These are phyloP conservation scores for Incumbomyces delicatus DNA, from an alignment of 2,329 filamentous ascomycete species.

Conservation along the genomic window DNA sequence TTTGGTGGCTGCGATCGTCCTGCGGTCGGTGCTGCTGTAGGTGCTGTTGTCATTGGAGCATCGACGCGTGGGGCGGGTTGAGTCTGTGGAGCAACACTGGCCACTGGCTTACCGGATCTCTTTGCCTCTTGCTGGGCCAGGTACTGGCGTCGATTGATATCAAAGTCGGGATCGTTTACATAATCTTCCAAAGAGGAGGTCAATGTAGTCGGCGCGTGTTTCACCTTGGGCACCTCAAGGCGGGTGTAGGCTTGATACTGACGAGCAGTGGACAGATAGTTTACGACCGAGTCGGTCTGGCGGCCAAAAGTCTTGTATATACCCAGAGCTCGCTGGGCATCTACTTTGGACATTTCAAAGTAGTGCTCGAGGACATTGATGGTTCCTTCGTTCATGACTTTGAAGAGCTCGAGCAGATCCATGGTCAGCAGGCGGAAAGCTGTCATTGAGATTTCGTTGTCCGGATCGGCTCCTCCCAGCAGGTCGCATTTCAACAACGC, in stretches of 20 bases:
- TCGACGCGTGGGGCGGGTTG: conserved; percentile 27
- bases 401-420: conserved; percentile 81
- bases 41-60: no score
- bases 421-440: conserved; percentile 86
- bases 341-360: conserved; percentile 92
- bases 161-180: conserved; percentile 87
- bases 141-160: conserved; percentile 85
- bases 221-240: conserved; percentile 90
- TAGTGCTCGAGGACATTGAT: conserved; percentile 96
- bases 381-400: conserved; percentile 90
- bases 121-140: conserved; percentile 70
- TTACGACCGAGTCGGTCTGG: conserved; percentile 86
- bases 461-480: conserved; percentile 67
- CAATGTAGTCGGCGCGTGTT: conserved; percentile 89
- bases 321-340: conserved; percentile 81
- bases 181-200: conserved; percentile 89
- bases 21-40: conserved; percentile 8
- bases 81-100: conserved; percentile 18
- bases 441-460: conserved; percentile 93
- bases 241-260: conserved; percentile 87
- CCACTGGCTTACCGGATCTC: conserved; percentile 29
- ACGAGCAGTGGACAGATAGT: conserved; percentile 76
- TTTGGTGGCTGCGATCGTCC: conserved; percentile 26
- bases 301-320: conserved; percentile 89
- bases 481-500: conserved; percentile 85